A percentile compares a stretch with the other conserved stretches of the same genome.
Evolutionary conservation across 495 filamentous ascomycete species (phyloP).

Genomic region (Trichoderma orchidacearum): DNA sequence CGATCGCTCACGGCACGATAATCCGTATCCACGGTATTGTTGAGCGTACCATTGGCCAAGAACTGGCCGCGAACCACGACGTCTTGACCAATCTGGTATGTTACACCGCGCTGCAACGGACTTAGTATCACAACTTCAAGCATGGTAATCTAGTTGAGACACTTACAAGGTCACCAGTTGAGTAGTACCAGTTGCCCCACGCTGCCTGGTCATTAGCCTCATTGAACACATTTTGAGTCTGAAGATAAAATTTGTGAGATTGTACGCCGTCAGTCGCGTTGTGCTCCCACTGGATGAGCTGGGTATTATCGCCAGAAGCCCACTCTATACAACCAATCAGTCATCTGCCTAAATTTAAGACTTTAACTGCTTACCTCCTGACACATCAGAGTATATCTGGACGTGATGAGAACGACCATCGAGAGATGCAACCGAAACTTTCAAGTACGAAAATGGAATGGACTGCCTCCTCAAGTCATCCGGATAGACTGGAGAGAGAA

Average conservation of each 20-base stretch:
- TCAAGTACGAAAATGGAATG: slow-evolving; percentile 76
- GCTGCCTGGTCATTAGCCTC: slow-evolving; percentile 63
- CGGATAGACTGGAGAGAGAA: slow-evolving; percentile 79
- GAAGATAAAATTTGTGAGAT: slow-evolving; percentile 43
- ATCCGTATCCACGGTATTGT: slow-evolving; percentile 49
- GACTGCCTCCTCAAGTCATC: slow-evolving; percentile 76
- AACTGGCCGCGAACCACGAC: slow-evolving; percentile 52
- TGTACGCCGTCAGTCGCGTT: slow-evolving; percentile 19
- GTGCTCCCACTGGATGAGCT: slow-evolving; percentile 25
- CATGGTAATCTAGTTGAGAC: neutral
- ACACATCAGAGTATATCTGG: slow-evolving; percentile 74
- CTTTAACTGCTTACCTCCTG: slow-evolving; percentile 60
- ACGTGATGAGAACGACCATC: slow-evolving; percentile 50
- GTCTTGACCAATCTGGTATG: slow-evolving; percentile 57
- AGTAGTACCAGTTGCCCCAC: slow-evolving; percentile 74
- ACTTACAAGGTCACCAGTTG: slow-evolving; percentile 35
- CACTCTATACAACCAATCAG: slow-evolving; percentile 18
- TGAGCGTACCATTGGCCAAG: slow-evolving; percentile 43
- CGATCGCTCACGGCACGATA: slow-evolving; percentile 59
- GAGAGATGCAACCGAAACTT: slow-evolving; percentile 42
- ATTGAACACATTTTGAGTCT: slow-evolving; percentile 49
- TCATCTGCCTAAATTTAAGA: slow-evolving; percentile 5
- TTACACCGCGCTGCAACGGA: slow-evolving; percentile 15
- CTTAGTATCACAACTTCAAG: slow-evolving; percentile 5
- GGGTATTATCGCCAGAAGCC: slow-evolving; percentile 25